Evolutionary conservation across 306 rosid genomes (phyloP).

Genomic region (Nissolia schottii): DNA sequence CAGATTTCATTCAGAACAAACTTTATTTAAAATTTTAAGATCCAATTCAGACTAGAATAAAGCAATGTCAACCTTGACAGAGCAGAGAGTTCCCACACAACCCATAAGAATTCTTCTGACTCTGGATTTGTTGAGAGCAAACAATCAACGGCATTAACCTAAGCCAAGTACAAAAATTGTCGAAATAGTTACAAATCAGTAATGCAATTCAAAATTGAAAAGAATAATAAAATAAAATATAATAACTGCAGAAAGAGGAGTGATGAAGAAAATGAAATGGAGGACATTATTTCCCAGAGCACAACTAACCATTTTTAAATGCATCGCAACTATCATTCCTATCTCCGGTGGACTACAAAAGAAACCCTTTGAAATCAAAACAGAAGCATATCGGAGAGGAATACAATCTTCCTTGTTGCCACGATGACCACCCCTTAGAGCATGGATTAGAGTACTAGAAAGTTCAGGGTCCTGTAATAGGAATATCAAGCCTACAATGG

Average conservation of each 20-base stretch:
- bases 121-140: constrained; percentile 66
- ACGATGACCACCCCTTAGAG: constrained; percentile 61
- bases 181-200: constrained; percentile 16
- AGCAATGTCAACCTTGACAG: constrained; percentile 67
- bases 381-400: constrained; percentile 89
- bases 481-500: constrained; percentile 72
- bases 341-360: constrained; percentile 73
- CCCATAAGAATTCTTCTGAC: constrained; percentile 92
- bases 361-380: constrained; percentile 86
- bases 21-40: constrained; percentile 5
- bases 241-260: not conserved
- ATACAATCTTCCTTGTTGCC: constrained; percentile 67
- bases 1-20: constrained; percentile 22
- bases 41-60: constrained; percentile 15
- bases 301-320: constrained; percentile 84
- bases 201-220: not conserved
- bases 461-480: constrained; percentile 83
- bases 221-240: not conserved
- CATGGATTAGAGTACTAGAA: constrained; percentile 65
- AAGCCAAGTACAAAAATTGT: constrained; percentile 24
- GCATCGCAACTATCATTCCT: constrained; percentile 69
- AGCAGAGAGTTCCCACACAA: constrained; percentile 85
- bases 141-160: constrained; percentile 87
- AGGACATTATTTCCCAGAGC: not conserved
- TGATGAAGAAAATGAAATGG: not conserved